phyloP scores from a whole-genome alignment of 2,329 filamentous ascomycete species.

The Stemphylium beticola region DNA sequence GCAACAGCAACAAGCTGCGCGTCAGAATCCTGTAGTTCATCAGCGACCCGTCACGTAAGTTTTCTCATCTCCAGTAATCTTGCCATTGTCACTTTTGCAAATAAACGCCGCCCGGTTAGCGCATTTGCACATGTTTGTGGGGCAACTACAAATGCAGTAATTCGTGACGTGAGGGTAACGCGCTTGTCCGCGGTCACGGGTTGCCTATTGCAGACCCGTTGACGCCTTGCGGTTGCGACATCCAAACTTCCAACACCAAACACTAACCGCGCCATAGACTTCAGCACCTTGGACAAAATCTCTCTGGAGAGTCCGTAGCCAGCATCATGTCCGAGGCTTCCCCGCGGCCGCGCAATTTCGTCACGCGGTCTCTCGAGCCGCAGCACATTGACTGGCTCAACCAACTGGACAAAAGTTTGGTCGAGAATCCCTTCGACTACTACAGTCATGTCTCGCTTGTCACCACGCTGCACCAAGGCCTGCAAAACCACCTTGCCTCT shows the following conservation, averaged over 20 bases:
- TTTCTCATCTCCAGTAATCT: background rate
- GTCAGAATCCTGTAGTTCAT: conserved; percentile 42
- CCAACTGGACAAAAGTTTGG: conserved; percentile 52
- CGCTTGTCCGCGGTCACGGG: conserved; percentile 26
- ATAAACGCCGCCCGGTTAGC: background rate
- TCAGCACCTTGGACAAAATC: conserved; percentile 43
- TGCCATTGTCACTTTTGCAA: background rate
- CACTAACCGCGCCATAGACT: conserved; percentile 22
- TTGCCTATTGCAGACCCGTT: conserved; percentile 25
- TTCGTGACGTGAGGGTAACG: conserved; percentile 13
- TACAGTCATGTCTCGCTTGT: conserved; percentile 57
- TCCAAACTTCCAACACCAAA: conserved; percentile 13
- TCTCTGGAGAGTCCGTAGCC: conserved; percentile 53
- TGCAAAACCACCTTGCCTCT: conserved; percentile 49
- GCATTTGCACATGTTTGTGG: background rate
- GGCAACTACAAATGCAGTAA: background rate
- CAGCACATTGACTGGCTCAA: conserved; percentile 53
- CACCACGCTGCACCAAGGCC: conserved; percentile 56
- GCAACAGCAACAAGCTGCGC: conserved; percentile 54
- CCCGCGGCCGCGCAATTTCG: conserved; percentile 52
- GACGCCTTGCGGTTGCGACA: conserved; percentile 4
- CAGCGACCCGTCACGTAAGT: conserved; percentile 49
- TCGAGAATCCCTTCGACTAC: conserved; percentile 58
- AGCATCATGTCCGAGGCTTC: conserved; percentile 58
- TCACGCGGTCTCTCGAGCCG: conserved; percentile 51